Conservation (phyloP, 768 basidiomycete species). For the Xanthoconium stramineum region DNA sequence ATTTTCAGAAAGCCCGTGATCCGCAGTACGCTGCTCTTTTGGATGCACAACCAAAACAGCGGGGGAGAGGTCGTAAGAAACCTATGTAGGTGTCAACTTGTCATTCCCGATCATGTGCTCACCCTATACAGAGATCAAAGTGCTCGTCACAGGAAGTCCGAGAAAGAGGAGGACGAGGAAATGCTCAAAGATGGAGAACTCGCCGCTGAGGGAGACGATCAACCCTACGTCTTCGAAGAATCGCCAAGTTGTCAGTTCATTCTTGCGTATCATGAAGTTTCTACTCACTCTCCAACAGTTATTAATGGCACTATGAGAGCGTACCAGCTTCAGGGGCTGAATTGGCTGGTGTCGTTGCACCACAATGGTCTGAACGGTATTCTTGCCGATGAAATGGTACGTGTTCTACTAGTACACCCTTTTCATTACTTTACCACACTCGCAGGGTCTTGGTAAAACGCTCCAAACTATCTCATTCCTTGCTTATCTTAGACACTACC, state of each 20-base stretch:
- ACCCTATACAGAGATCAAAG: conserved; percentile 55
- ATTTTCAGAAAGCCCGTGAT: conserved; percentile 72
- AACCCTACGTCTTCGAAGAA: conserved; percentile 92
- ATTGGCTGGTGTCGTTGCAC: conserved; percentile 96
- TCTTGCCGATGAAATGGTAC: conserved; percentile 93
- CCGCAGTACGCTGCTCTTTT: conserved; percentile 74
- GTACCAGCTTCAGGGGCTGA: conserved; percentile 94
- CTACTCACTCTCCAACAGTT: conserved; percentile 44
- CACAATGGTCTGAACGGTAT: conserved; percentile 98
- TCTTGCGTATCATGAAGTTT: background rate
- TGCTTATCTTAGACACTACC: conserved; percentile 87
- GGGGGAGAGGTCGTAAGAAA: conserved; percentile 84
- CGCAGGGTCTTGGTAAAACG: conserved; percentile 93
- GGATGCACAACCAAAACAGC: conserved; percentile 81
- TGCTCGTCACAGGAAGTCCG: conserved; percentile 88
- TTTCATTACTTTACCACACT: background rate
- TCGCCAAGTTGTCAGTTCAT: conserved; percentile 74
- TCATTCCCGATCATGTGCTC: background rate
- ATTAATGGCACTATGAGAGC: conserved; percentile 88
- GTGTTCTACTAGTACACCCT: conserved; percentile 8
- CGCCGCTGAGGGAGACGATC: conserved; percentile 78
- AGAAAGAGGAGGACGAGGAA: conserved; percentile 98
- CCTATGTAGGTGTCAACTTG: conserved; percentile 47
- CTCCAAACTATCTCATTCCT: conserved; percentile 98
- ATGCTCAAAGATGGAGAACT: conserved; percentile 83